These are phyloP conservation scores for Haberlea rhodopensis DNA, from an alignment of 257 asterid species.

Conservation along the genomic window DNA sequence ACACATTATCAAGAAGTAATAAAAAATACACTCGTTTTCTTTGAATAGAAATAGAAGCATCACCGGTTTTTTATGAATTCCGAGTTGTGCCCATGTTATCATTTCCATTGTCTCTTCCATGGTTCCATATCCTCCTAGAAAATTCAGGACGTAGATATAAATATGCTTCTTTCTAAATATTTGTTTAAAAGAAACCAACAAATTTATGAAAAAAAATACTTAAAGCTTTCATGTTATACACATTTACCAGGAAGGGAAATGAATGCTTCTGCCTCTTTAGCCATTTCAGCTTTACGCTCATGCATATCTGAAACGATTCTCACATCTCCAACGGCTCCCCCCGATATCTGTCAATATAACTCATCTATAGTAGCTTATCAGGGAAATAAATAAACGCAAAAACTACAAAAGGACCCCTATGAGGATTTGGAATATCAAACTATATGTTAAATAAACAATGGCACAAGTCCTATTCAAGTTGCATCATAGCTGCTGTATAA, in stretches of 20 bases:
- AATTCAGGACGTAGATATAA: constrained; percentile 17
- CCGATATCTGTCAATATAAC: constrained; percentile 70
- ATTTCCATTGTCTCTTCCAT: constrained; percentile 95
- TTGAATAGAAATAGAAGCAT: constrained; percentile 25
- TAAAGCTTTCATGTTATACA: background rate
- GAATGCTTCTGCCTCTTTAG: constrained; percentile 84
- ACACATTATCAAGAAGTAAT: constrained; percentile 9
- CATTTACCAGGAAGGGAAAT: constrained; percentile 92
- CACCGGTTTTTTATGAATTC: constrained; percentile 93
- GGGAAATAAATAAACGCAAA: constrained; percentile 8
- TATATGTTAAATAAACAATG: background rate
- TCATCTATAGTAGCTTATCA: constrained; percentile 11
- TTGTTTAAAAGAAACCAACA: background rate
- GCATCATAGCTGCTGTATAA: constrained; percentile 1
- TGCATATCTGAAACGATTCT: constrained; percentile 93
- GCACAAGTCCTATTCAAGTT: background rate
- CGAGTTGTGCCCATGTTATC: constrained; percentile 99
- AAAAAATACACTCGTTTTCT: background rate
- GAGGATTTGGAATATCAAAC: background rate
- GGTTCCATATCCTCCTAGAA: constrained; percentile 94
- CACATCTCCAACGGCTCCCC: constrained; percentile 87
- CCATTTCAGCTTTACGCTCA: constrained; percentile 98
- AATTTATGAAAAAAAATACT: background rate
- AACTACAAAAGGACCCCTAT: background rate
- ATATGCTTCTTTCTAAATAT: background rate